Percentiles rank a stretch among this genome's conserved stretches.
These are phyloP conservation scores for Chrysanthemum seticuspe DNA, from an alignment of 129 eudicot species.

Conservation along the genomic window DNA sequence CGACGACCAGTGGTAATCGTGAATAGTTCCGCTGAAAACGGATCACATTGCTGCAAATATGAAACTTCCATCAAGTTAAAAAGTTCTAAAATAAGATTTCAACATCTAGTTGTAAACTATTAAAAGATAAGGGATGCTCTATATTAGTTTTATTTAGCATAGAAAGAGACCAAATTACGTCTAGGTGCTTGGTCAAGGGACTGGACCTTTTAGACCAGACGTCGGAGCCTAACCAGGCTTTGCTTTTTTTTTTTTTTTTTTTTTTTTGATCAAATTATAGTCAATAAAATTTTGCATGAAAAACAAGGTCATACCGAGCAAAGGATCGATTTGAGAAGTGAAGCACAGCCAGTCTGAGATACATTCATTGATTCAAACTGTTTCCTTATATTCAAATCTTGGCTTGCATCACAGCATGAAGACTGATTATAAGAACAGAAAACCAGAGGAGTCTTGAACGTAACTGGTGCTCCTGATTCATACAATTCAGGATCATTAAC, in stretches of 20 bases:
- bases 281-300: neutral
- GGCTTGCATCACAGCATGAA: conserved; percentile 51
- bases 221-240: too few species aligned
- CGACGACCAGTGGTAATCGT: conserved; percentile 35
- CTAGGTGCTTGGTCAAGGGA: too few species aligned
- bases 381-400: conserved; percentile 52
- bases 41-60: conserved; percentile 68
- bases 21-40: conserved; percentile 67
- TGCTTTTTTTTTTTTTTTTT: too few species aligned
- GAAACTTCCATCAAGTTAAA: neutral
- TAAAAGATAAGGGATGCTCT: too few species aligned
- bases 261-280: too few species aligned
- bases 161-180: too few species aligned
- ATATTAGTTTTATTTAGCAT: too few species aligned
- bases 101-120: too few species aligned
- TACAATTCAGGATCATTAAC: neutral
- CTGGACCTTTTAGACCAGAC: too few species aligned
- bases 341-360: conserved; percentile 62
- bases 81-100: too few species aligned
- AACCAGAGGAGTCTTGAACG: conserved; percentile 42
- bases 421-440: conserved; percentile 60
- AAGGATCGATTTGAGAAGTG: conserved; percentile 61
- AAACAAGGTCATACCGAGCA: conserved; percentile 55
- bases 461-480: conserved; percentile 59
- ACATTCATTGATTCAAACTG: conserved; percentile 60